Evolutionary conservation across 805 yeast species (phyloP).

Genomic region (Teunomyces barrocoloradensis): DNA sequence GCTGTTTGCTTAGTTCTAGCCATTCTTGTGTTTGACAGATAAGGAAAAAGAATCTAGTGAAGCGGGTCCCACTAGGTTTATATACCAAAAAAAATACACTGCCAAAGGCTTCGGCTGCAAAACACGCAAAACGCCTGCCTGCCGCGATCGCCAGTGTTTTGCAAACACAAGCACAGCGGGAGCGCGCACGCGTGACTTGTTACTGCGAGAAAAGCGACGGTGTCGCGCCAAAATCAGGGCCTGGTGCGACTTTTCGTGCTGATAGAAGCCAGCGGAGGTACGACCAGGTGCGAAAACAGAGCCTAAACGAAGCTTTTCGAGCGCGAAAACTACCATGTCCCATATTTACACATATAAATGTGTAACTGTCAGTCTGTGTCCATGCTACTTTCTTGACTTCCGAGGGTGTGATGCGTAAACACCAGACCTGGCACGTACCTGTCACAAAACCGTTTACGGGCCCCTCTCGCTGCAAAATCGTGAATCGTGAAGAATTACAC

Average conservation of each 20-base stretch:
- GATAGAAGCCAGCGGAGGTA: neutral
- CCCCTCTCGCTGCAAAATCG: neutral
- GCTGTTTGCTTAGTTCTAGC: conserved; percentile 95
- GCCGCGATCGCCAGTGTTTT: neutral
- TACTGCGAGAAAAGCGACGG: neutral
- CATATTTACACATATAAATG: conserved; percentile 7
- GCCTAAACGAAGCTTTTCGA: neutral
- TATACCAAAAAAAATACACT: neutral
- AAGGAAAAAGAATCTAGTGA: neutral
- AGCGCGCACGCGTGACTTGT: neutral
- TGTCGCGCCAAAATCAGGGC: neutral
- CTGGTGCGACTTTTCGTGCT: conserved; percentile 4
- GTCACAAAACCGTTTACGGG: neutral
- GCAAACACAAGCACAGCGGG: neutral
- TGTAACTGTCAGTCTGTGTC: conserved; percentile 4
- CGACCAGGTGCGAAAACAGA: neutral
- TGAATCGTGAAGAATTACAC: no score
- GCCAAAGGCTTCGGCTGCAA: neutral
- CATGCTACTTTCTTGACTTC: conserved; percentile 26
- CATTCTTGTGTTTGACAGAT: conserved; percentile 41
- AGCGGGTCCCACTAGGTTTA: neutral
- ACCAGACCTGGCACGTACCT: neutral
- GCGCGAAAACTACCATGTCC: neutral
- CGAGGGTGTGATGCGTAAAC: conserved; percentile 1
- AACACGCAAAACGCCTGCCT: neutral